These are phyloP conservation scores for Piloderma croceum DNA, from an alignment of 768 basidiomycete genomes.

Conservation along the genomic window DNA sequence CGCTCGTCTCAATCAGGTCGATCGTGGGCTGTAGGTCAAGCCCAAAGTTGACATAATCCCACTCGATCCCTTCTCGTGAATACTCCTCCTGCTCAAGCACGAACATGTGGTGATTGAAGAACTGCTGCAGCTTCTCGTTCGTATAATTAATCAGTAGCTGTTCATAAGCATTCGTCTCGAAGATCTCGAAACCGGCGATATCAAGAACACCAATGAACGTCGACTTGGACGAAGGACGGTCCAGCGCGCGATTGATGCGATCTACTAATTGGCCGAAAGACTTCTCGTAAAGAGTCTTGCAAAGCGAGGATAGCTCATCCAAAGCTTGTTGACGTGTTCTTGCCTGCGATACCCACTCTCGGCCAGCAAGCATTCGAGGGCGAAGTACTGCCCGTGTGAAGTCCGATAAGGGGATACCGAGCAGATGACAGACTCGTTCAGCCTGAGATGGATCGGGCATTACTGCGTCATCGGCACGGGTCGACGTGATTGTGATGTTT, in stretches of 20 bases:
- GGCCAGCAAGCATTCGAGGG: constrained; percentile 87
- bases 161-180: constrained; percentile 91
- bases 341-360: constrained; percentile 95
- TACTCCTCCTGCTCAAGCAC: constrained; percentile 99
- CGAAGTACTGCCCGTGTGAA: constrained; percentile 85
- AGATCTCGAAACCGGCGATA: constrained; percentile 99
- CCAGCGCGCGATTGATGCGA: constrained; percentile 89
- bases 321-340: constrained; percentile 86
- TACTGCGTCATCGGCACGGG: constrained; percentile 71
- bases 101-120: constrained; percentile 99
- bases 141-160: constrained; percentile 98
- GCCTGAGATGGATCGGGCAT: constrained; percentile 83
- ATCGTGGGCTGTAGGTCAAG: constrained; percentile 97
- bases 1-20: constrained; percentile 87
- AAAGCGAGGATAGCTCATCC: constrained; percentile 85
- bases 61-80: constrained; percentile 90
- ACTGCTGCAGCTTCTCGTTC: constrained; percentile 97
- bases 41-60: constrained; percentile 98
- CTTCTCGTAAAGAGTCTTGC: constrained; percentile 97
- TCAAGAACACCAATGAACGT: constrained; percentile 98
- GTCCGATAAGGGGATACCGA: constrained; percentile 82
- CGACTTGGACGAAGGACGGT: constrained; percentile 85
- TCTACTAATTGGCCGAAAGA: constrained; percentile 92
- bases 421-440: constrained; percentile 82
- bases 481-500: constrained; percentile 79